phyloP scores from a whole-genome alignment of 768 basidiomycete species.

The Agrocybe praecox region DNA sequence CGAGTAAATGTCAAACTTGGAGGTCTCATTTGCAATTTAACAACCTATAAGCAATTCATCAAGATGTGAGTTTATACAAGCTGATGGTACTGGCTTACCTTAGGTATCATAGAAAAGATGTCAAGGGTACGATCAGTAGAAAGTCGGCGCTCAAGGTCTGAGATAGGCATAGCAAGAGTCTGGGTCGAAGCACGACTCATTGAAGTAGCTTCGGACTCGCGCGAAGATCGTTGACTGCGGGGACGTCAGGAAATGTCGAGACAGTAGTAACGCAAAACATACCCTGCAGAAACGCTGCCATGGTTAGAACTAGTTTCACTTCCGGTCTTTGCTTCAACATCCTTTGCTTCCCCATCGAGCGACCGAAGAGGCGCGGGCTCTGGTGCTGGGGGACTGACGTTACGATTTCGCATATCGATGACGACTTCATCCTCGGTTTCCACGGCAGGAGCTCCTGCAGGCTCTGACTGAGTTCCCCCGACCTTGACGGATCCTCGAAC shows the following conservation, averaged over 20 bases:
- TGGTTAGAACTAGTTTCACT: conserved; percentile 56
- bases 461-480: conserved; percentile 26
- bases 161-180: conserved; percentile 57
- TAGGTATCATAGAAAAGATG: conserved; percentile 93
- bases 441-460: conserved; percentile 17
- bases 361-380: conserved; percentile 18
- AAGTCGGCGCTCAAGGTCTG: conserved; percentile 81
- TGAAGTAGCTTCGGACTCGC: conserved; percentile 59
- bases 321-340: conserved; percentile 32
- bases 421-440: conserved; percentile 60
- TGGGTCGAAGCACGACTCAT: conserved; percentile 53
- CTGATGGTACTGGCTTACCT: conserved; percentile 60
- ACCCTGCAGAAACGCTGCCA: conserved; percentile 60
- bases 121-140: conserved; percentile 82
- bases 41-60: conserved; percentile 51
- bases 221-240: conserved; percentile 58
- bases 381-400: conserved; percentile 26
- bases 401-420: conserved; percentile 51
- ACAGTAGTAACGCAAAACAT: not conserved
- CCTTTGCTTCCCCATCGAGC: conserved; percentile 28
- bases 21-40: conserved; percentile 88
- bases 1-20: conserved; percentile 78
- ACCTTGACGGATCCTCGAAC: conserved; percentile 57
- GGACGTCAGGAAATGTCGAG: conserved; percentile 6
- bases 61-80: no score